A percentile compares a stretch with the other conserved stretches of the same genome.
phyloP scores from a whole-genome alignment of 2,329 filamentous ascomycete genomes.

The Cytospora piceicola region DNA sequence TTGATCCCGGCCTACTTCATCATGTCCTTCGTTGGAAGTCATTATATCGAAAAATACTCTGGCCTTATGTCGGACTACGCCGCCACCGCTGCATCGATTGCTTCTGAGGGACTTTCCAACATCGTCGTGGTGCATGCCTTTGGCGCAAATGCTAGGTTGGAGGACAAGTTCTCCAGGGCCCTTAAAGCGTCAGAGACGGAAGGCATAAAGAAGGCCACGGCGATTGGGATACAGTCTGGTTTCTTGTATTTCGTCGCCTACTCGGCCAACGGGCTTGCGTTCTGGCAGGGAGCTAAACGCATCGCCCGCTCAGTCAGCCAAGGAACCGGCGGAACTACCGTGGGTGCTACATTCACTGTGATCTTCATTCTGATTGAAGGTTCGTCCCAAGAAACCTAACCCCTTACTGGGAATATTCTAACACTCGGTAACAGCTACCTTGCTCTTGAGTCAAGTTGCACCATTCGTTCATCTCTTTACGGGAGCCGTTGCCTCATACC shows the following conservation, averaged over 20 bases:
- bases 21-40: constrained; percentile 62
- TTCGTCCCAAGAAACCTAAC: constrained; percentile 29
- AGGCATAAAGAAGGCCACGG: constrained; percentile 59
- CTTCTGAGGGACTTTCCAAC: constrained; percentile 64
- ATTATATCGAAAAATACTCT: constrained; percentile 58
- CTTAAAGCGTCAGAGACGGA: constrained; percentile 38
- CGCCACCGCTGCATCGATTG: constrained; percentile 63
- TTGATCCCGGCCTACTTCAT: constrained; percentile 66
- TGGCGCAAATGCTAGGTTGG: constrained; percentile 61
- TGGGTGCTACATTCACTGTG: constrained; percentile 57
- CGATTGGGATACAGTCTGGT: constrained; percentile 61
- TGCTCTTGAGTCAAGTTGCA: constrained; percentile 63
- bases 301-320: constrained; percentile 39
- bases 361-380: constrained; percentile 59
- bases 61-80: constrained; percentile 57
- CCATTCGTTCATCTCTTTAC: constrained; percentile 64
- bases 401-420: constrained; percentile 28
- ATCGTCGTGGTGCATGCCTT: constrained; percentile 69
- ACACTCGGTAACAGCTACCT: constrained; percentile 45
- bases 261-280: constrained; percentile 65
- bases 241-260: constrained; percentile 70
- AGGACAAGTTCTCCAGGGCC: constrained; percentile 55
- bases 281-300: constrained; percentile 63
- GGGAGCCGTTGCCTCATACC: constrained; percentile 56
- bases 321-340: constrained; percentile 42